Evolutionary conservation across 2,329 filamentous ascomycete genomes (phyloP).

Genomic region (Alternaria gaisen): DNA sequence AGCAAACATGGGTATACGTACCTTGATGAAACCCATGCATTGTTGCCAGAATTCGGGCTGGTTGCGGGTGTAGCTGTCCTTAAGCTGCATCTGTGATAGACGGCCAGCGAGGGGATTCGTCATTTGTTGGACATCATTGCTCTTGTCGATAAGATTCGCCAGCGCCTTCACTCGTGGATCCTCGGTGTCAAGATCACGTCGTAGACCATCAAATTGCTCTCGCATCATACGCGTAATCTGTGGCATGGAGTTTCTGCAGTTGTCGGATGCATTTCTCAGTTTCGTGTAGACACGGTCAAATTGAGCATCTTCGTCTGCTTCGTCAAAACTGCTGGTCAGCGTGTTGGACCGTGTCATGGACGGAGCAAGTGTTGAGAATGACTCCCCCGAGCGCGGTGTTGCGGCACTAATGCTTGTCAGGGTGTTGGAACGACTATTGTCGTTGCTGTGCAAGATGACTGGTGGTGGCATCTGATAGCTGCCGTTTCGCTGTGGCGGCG

Average conservation of each 20-base stretch:
- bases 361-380: constrained; percentile 69
- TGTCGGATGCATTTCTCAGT: constrained; percentile 75
- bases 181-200: constrained; percentile 45
- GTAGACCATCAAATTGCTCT: constrained; percentile 39
- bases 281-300: constrained; percentile 86
- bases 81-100: constrained; percentile 82
- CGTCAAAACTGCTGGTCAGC: constrained; percentile 68
- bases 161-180: constrained; percentile 47
- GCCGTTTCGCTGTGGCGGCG: constrained; percentile 45
- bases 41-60: constrained; percentile 71
- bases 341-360: constrained; percentile 56
- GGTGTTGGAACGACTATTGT: constrained; percentile 63
- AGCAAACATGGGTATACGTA: constrained; percentile 39
- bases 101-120: constrained; percentile 76
- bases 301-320: constrained; percentile 76
- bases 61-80: constrained; percentile 78
- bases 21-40: constrained; percentile 76
- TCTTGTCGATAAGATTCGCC: constrained; percentile 74
- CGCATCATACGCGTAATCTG: constrained; percentile 45
- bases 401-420: constrained; percentile 58
- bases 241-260: constrained; percentile 76
- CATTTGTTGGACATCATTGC: constrained; percentile 73
- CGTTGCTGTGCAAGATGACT: constrained; percentile 55
- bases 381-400: constrained; percentile 86
- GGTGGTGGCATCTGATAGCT: constrained; percentile 47